Base-by-base conservation (phyloP, 768 basidiomycete genomes). In the Boletellus emodensis region DNA sequence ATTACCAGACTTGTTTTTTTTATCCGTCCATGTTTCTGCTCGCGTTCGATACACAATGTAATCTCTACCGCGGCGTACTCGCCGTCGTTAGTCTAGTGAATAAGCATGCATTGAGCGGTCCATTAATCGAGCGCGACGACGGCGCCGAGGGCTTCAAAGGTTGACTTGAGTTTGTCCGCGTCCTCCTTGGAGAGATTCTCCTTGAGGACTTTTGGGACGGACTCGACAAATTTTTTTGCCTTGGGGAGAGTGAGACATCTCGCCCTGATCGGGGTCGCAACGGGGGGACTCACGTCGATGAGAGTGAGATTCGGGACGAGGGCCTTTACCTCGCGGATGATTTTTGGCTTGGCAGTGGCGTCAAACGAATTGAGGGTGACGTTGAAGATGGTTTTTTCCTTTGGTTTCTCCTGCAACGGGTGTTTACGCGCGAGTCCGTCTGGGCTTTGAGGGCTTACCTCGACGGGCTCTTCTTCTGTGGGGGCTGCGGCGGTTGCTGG, bases 181-280 rank as follows among this genome's bases (percentile, higher is more conserved):
- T 99, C 96, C 60, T 99, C 96, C 71, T 99, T 99, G 20, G 90
- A 77, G 51, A 96, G 64, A 68, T 90, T 90, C 73, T 98, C 96
- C 73, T 97, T 99, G 62, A 99, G 75, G 5, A 86, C 72, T 72
- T 97, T 87, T 20, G 96, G 96, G 58, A 90, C 70, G 15, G 91
- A 92, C 72, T 99, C 96, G 40, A 98, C 96, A 62, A 98, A 95
- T 72, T 96, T 99, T 82, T 99, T 99, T 22, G 96, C 96, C 96
- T 99, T 63, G 24, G 3, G 15, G 20, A 33, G 43, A 39, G 20
- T 26, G 24, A 26, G 24, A 26, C 4, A 26, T 45, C 36, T 40
- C 33, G 49, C 34, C 28, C 43, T 32, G 46, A 8, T 35, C 44
- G 22, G 26, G 18, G 2, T 17, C 14, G 7, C 5, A 10, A 38